A percentile compares a stretch with the other conserved stretches of the same genome.
phyloP scores from a whole-genome alignment of 2,329 filamentous ascomycete genomes.

The Fusarium subtropicale region DNA sequence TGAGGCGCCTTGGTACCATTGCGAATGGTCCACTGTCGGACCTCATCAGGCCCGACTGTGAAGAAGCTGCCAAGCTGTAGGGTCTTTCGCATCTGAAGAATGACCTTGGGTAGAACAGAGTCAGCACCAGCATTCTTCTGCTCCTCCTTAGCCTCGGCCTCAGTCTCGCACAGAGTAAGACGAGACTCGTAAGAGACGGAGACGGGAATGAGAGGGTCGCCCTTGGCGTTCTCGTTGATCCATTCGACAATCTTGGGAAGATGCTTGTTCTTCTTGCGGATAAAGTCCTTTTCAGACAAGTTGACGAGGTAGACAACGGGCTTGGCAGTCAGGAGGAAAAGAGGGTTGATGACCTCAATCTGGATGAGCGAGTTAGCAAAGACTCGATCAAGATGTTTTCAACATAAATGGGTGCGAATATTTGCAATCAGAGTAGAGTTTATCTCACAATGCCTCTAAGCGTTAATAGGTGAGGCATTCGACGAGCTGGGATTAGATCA shows the following conservation, averaged over 20 bases:
- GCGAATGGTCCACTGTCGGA: slow-evolving; percentile 97
- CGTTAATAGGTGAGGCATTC: slow-evolving; percentile 84
- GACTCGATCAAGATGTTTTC: slow-evolving; percentile 11
- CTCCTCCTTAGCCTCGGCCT: slow-evolving; percentile 83
- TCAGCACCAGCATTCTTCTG: slow-evolving; percentile 89
- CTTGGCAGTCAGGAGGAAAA: slow-evolving; percentile 95
- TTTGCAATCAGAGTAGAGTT: slow-evolving; percentile 74
- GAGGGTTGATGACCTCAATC: slow-evolving; percentile 97
- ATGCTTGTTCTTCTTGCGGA: slow-evolving; percentile 99
- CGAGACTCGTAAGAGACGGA: slow-evolving; percentile 95
- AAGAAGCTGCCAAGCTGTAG: slow-evolving; percentile 96
- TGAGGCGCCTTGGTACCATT: slow-evolving; percentile 97
- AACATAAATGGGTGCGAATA: slow-evolving; percentile 13
- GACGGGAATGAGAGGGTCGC: slow-evolving; percentile 92
- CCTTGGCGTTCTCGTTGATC: slow-evolving; percentile 90
- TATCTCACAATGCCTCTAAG: slow-evolving; percentile 87
- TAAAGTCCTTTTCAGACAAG: slow-evolving; percentile 95
- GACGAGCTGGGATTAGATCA: slow-evolving; percentile 99
- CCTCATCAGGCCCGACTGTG: slow-evolving; percentile 94
- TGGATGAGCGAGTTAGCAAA: slow-evolving; percentile 55
- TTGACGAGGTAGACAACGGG: slow-evolving; percentile 98
- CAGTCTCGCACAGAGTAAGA: slow-evolving; percentile 81
- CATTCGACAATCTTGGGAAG: slow-evolving; percentile 92
- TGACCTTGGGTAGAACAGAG: slow-evolving; percentile 90
- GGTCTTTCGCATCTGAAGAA: slow-evolving; percentile 91